Percentiles rank a stretch among this genome's conserved stretches.
phyloP scores from a whole-genome alignment of 345 rosid genomes.

The Bruguiera parviflora region DNA sequence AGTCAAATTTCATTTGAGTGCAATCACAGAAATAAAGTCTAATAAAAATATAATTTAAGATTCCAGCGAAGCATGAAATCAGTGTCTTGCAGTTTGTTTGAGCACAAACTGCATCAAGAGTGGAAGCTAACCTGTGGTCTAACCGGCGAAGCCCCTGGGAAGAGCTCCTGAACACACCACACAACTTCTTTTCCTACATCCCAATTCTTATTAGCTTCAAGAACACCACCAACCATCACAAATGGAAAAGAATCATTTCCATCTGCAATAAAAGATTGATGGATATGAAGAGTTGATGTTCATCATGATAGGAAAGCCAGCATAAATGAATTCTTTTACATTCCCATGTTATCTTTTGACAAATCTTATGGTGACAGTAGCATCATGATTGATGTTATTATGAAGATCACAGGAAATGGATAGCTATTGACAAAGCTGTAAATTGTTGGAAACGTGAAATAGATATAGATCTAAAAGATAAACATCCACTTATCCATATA shows the following conservation, averaged over 20 bases:
- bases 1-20: too few relatives aligned
- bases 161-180: conserved; percentile 40
- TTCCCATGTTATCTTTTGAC: too few relatives aligned
- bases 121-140: conserved; percentile 50
- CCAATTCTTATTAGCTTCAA: conserved; percentile 59
- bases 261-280: conserved; percentile 34
- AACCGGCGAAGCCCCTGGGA: conserved; percentile 48
- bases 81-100: not conserved
- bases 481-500: not conserved
- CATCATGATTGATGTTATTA: not conserved
- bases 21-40: too few relatives aligned
- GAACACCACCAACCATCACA: conserved; percentile 80
- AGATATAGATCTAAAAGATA: not conserved
- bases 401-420: not conserved
- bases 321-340: not conserved
- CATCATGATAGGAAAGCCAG: not conserved
- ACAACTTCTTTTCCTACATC: conserved; percentile 65
- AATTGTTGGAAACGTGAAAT: not conserved
- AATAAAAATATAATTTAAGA: too few relatives aligned
- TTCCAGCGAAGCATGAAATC: not conserved
- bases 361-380: not conserved
- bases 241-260: conserved; percentile 56
- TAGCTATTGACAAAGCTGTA: too few relatives aligned
- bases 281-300: not conserved
- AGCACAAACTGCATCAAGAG: not conserved